Percentiles rank a stretch among this genome's conserved stretches.
Conservation (phyloP, 2,329 filamentous ascomycete species). For the Gremmenia infestans region DNA sequence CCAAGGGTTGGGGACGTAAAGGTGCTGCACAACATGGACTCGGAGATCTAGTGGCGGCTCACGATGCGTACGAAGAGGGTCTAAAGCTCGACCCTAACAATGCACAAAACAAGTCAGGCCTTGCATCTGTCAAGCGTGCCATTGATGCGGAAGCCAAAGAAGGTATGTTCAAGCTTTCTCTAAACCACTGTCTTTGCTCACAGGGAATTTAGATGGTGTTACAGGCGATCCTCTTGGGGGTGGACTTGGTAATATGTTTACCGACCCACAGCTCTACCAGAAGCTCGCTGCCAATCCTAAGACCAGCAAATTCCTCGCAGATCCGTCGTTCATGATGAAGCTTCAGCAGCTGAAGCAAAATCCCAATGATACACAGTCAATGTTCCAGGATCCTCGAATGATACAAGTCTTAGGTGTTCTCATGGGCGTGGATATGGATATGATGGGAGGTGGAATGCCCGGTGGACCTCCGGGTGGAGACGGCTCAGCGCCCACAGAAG, state of each 20-base stretch:
- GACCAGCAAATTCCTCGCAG: slow-evolving; percentile 74
- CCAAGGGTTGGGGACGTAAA: slow-evolving; percentile 93
- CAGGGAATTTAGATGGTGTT: slow-evolving; percentile 30
- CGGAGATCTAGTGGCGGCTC: slow-evolving; percentile 77
- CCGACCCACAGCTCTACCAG: slow-evolving; percentile 80
- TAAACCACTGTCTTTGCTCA: slow-evolving; percentile 7
- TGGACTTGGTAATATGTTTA: slow-evolving; percentile 89
- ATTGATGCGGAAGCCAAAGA: slow-evolving; percentile 70
- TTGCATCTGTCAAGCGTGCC: slow-evolving; percentile 79
- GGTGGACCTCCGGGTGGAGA: slow-evolving; percentile 43
- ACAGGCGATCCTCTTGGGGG: slow-evolving; percentile 64
- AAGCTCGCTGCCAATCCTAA: slow-evolving; percentile 95
- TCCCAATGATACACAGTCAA: slow-evolving; percentile 69
- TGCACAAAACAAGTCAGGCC: slow-evolving; percentile 83
- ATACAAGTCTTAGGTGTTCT: slow-evolving; percentile 90
- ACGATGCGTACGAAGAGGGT: slow-evolving; percentile 91
- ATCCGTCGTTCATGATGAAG: slow-evolving; percentile 85
- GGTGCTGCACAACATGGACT: slow-evolving; percentile 84
- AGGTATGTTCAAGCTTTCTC: slow-evolving; percentile 18
- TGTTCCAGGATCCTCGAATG: slow-evolving; percentile 87
- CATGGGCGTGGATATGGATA: slow-evolving; percentile 88
- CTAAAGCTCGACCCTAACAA: slow-evolving; percentile 89
- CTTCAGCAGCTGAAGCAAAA: slow-evolving; percentile 77
- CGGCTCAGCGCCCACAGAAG: slow-evolving; percentile 38
- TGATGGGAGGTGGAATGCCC: slow-evolving; percentile 35